phyloP scores from a whole-genome alignment of 2,329 filamentous ascomycete species.

The Scedosporium aurantiacum region DNA sequence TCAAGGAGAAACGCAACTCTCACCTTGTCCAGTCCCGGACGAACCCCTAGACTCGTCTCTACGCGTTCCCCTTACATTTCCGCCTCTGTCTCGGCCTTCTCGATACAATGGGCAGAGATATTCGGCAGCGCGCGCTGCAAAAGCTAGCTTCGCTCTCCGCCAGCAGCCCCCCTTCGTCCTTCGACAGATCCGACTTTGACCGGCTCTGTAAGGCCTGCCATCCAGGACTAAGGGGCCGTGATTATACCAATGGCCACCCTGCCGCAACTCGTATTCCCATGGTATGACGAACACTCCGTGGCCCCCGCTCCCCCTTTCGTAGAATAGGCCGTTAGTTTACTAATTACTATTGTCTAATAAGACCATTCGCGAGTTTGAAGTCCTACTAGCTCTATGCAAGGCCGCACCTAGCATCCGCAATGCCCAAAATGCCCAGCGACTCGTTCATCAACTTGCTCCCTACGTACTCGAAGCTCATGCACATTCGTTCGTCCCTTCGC shows the following conservation, averaged over 20 bases:
- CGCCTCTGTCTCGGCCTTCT: background rate
- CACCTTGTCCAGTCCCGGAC: too few relatives aligned
- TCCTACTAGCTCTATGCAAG: constrained; percentile 82
- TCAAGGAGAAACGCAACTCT: too few relatives aligned
- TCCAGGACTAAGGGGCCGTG: constrained; percentile 30
- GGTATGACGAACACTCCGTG: constrained; percentile 29
- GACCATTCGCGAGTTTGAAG: constrained; percentile 84
- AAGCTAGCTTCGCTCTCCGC: constrained; percentile 56
- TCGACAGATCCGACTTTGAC: constrained; percentile 53
- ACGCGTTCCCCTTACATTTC: too few relatives aligned
- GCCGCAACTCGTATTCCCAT: constrained; percentile 44
- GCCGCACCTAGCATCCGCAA: constrained; percentile 67
- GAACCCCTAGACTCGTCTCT: too few relatives aligned
- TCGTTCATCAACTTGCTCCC: constrained; percentile 67
- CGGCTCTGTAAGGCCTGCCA: constrained; percentile 48
- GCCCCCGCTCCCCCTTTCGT: background rate
- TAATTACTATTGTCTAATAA: constrained; percentile 23
- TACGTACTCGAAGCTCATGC: constrained; percentile 79
- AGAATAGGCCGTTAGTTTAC: background rate
- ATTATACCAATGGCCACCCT: constrained; percentile 33
- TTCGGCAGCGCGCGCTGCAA: constrained; percentile 51
- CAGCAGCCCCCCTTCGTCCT: constrained; percentile 37
- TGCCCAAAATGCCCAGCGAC: constrained; percentile 60
- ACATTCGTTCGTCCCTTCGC: constrained; percentile 68
- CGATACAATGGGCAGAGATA: constrained; percentile 21